A percentile compares a stretch with the other conserved stretches of the same genome.
These are phyloP conservation scores for Rubus parviflorus DNA, from an alignment of 306 rosid genomes.

Conservation along the genomic window DNA sequence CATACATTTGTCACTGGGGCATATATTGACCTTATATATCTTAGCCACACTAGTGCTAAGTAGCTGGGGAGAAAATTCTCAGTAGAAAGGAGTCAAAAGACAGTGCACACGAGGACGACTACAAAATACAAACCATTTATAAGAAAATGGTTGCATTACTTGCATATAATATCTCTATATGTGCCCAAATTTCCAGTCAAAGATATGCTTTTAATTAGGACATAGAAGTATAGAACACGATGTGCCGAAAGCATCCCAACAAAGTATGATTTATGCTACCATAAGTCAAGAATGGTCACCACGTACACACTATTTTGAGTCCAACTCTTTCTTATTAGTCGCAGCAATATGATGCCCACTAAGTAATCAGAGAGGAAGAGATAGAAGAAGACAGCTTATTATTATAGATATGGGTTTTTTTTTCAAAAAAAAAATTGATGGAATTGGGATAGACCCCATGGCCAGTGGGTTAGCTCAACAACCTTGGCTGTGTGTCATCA, in stretches of 20 bases:
- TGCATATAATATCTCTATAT: neutral
- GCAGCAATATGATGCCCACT: neutral
- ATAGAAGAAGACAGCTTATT: neutral
- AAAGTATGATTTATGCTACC: neutral
- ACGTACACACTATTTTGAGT: neutral
- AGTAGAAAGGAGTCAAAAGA: neutral
- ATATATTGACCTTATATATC: neutral
- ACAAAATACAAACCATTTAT: neutral
- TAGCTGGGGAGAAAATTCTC: neutral
- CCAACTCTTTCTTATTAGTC: neutral
- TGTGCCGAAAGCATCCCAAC: constrained; percentile 8
- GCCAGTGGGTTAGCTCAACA: constrained; percentile 4
- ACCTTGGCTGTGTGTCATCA: neutral
- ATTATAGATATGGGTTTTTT: neutral
- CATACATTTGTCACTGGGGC: neutral
- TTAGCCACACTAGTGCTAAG: neutral
- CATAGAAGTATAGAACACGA: neutral
- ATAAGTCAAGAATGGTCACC: constrained; percentile 1
- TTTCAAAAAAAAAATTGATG: neutral
- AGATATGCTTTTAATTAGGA: neutral
- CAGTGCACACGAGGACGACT: neutral
- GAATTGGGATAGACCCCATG: neutral
- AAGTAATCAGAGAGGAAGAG: neutral
- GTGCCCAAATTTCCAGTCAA: constrained; percentile 8
- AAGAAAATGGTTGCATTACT: neutral